A percentile compares a stretch with the other conserved stretches of the same genome.
Evolutionary conservation across 352 stramenopile genomes (phyloP).

Genomic region (Globisporangium abappressorium): DNA sequence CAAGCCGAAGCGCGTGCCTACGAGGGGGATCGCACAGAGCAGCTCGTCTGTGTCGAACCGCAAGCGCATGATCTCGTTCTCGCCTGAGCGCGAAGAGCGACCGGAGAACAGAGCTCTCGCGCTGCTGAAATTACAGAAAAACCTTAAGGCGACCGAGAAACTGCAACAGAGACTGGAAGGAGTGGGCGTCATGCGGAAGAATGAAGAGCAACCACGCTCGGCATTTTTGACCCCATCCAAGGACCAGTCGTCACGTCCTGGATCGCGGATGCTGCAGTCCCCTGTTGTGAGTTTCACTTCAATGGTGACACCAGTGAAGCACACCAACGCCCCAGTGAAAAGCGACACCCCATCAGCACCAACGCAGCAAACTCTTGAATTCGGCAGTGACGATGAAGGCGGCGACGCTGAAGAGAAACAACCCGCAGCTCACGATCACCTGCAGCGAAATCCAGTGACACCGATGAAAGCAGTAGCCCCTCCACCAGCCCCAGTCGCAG

Average conservation of each 20-base stretch:
- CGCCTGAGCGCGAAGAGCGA: constrained; percentile 53
- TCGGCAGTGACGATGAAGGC: constrained; percentile 11
- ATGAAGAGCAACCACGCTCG: constrained; percentile 14
- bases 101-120: constrained; percentile 50
- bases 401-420: not conserved
- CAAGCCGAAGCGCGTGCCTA: constrained; percentile 22
- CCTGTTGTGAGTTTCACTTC: constrained; percentile 6
- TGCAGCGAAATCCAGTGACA: not conserved
- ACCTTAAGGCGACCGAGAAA: constrained; percentile 69
- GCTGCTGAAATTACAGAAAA: constrained; percentile 61
- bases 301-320: constrained; percentile 11
- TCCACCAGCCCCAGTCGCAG: not conserved
- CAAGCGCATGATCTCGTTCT: constrained; percentile 85
- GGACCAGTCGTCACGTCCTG: constrained; percentile 1
- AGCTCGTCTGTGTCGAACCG: constrained; percentile 59
- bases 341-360: constrained; percentile 15
- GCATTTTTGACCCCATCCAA: constrained; percentile 19
- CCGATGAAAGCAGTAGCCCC: constrained; percentile 6
- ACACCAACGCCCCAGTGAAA: not conserved
- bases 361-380: constrained; percentile 14
- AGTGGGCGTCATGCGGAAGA: constrained; percentile 13
- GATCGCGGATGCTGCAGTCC: constrained; percentile 2
- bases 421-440: not conserved
- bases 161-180: constrained; percentile 60
- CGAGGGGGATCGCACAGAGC: constrained; percentile 64